Conservation (phyloP, 106 monocot genomes). For the Ottelia alismoides region DNA sequence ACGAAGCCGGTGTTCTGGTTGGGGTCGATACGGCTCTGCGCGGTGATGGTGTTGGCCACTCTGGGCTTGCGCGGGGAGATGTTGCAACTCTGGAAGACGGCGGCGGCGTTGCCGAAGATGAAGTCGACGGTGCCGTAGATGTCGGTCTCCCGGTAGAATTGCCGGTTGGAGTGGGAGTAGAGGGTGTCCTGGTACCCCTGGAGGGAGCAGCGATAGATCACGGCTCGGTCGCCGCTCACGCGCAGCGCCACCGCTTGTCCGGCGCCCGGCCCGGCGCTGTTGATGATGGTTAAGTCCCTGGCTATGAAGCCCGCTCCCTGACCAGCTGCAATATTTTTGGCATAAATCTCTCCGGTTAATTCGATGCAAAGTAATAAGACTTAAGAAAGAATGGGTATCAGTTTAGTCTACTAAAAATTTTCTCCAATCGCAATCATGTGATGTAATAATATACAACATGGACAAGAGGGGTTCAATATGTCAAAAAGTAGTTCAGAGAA, state of each 20-base stretch:
- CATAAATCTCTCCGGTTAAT: no score
- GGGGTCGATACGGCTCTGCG: slow-evolving; percentile 60
- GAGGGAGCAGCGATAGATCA: slow-evolving; percentile 62
- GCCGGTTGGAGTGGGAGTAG: slow-evolving; percentile 67
- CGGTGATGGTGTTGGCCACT: slow-evolving; percentile 45
- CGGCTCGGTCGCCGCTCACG: slow-evolving; percentile 48
- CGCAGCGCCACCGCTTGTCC: slow-evolving; percentile 78
- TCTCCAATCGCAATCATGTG: no score
- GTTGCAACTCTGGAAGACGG: slow-evolving; percentile 42
- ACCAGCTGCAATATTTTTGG: slow-evolving; percentile 45
- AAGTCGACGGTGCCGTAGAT: slow-evolving; percentile 79
- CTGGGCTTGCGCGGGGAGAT: slow-evolving; percentile 26
- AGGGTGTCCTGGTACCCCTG: slow-evolving; percentile 84
- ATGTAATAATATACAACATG: no score
- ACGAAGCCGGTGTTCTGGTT: slow-evolving; percentile 78
- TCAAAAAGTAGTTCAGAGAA: no score
- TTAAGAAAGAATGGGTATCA: no score
- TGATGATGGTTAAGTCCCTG: slow-evolving; percentile 59
- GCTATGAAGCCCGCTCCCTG: slow-evolving; percentile 71
- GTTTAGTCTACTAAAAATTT: no score
- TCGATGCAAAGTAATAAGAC: no score
- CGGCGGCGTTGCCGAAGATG: slow-evolving; percentile 84
- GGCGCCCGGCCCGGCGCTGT: slow-evolving; percentile 51
- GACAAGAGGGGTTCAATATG: no score
- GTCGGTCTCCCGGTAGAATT: slow-evolving; percentile 61